Percentiles rank a stretch among this genome's conserved stretches.
phyloP scores from a whole-genome alignment of 179 eudicot species.

The Corrigiola litoralis region DNA sequence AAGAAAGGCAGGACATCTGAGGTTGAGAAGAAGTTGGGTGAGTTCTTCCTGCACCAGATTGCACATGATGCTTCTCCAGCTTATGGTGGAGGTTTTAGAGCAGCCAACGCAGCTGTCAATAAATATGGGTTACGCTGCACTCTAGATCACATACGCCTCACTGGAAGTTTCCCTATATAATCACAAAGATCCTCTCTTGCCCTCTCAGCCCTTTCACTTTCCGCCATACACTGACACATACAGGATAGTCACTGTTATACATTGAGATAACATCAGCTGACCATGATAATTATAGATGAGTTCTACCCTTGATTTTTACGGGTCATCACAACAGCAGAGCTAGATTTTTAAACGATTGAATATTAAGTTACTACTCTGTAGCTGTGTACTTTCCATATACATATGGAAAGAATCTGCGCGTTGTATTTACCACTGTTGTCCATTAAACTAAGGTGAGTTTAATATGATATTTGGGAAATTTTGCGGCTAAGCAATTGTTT shows the following conservation, averaged over 20 bases:
- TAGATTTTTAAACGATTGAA: background rate
- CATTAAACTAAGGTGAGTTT: background rate
- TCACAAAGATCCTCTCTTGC: background rate
- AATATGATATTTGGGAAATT: background rate
- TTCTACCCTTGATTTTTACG: slow-evolving; percentile 29
- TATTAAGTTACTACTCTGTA: slow-evolving; percentile 15
- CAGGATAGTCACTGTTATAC: slow-evolving; percentile 9
- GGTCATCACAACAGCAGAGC: slow-evolving; percentile 13
- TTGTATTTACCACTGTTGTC: background rate
- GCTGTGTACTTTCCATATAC: background rate
- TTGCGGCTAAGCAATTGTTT: too few species aligned
- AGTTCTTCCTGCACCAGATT: slow-evolving; percentile 89
- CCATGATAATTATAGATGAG: slow-evolving; percentile 14
- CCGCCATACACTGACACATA: slow-evolving; percentile 7
- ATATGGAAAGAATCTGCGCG: background rate
- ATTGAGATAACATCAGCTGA: slow-evolving; percentile 22
- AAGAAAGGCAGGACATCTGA: slow-evolving; percentile 82
- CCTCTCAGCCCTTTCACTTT: background rate
- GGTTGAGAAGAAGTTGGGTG: slow-evolving; percentile 74
- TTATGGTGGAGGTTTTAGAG: slow-evolving; percentile 88
- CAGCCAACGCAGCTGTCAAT: slow-evolving; percentile 84
- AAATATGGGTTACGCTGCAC: slow-evolving; percentile 74
- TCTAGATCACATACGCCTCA: slow-evolving; percentile 73
- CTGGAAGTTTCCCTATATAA: slow-evolving; percentile 74
- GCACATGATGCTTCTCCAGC: slow-evolving; percentile 83